Evolutionary conservation across 352 stramenopile genomes (phyloP).

Genomic region (Globisporangium canariense): DNA sequence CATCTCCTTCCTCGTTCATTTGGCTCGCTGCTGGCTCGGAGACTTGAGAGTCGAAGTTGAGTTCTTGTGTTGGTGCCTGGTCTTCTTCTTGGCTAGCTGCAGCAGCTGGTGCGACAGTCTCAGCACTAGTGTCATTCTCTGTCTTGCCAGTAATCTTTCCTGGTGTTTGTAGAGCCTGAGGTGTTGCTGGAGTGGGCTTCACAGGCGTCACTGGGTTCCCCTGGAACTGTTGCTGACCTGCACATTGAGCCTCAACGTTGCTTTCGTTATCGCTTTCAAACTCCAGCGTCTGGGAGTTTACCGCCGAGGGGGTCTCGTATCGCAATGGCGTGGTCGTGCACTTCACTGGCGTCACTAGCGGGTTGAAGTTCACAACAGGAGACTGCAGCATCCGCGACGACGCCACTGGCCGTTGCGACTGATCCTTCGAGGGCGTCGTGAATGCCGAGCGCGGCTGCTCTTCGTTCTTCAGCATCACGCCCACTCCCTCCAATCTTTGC

Average conservation of each 20-base stretch:
- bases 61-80: slow-evolving; percentile 2
- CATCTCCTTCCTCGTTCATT: neutral
- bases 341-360: slow-evolving; percentile 12
- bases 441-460: slow-evolving; percentile 15
- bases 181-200: neutral
- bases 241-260: neutral
- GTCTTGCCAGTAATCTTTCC: neutral
- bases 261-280: slow-evolving; percentile 11
- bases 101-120: neutral
- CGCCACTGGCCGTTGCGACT: neutral
- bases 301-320: slow-evolving; percentile 15
- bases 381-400: slow-evolving; percentile 6
- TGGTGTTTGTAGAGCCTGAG: neutral
- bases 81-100: neutral
- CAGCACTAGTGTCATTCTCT: neutral
- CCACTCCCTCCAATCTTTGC: slow-evolving; percentile 45
- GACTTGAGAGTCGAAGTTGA: slow-evolving; percentile 6
- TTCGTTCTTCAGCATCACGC: slow-evolving; percentile 13
- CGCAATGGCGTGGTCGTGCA: neutral
- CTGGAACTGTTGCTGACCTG: neutral
- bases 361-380: slow-evolving; percentile 2
- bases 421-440: slow-evolving; percentile 17
- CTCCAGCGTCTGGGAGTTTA: slow-evolving; percentile 14
- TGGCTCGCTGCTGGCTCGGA: slow-evolving; percentile 1
- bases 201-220: slow-evolving; percentile 8